phyloP scores from a whole-genome alignment of 2,329 filamentous ascomycete genomes.

The Ophiostoma sp. region DNA sequence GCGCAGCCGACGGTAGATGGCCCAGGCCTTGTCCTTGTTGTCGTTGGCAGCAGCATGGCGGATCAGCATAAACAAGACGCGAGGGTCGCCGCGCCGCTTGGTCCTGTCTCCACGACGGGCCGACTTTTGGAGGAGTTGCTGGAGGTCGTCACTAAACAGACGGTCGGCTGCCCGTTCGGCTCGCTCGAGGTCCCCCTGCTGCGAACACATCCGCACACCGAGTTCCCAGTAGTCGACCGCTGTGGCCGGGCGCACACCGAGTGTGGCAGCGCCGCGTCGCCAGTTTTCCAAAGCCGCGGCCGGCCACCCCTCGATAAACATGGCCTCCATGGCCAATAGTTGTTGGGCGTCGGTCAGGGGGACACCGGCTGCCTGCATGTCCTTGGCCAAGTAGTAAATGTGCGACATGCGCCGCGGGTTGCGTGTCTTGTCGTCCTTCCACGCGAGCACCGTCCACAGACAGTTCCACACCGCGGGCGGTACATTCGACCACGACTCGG shows the following conservation, averaged over 20 bases:
- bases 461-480: conserved; percentile 62
- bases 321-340: conserved; percentile 66
- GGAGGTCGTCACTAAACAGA: conserved; percentile 42
- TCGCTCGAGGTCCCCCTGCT: conserved; percentile 57
- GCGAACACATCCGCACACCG: conserved; percentile 64
- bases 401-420: conserved; percentile 61
- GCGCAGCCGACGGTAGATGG: conserved; percentile 65
- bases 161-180: conserved; percentile 57
- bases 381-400: conserved; percentile 61
- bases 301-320: conserved; percentile 63
- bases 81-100: conserved; percentile 17
- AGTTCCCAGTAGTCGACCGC: conserved; percentile 62
- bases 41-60: conserved; percentile 33
- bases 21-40: conserved; percentile 61
- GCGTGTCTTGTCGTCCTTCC: conserved; percentile 38
- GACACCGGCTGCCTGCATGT: conserved; percentile 62
- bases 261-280: conserved; percentile 56
- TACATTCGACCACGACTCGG: conserved; percentile 54
- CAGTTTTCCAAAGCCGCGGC: conserved; percentile 63
- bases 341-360: conserved; percentile 58
- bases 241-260: conserved; percentile 51
- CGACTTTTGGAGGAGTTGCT: conserved; percentile 36
- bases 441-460: conserved; percentile 64
- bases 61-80: conserved; percentile 28
- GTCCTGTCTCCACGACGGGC: not conserved